Evolutionary conservation across 305 asterid species (phyloP), one percentile per base, ranked within the genome.

Genomic region (Fraxinus sp.): DNA sequence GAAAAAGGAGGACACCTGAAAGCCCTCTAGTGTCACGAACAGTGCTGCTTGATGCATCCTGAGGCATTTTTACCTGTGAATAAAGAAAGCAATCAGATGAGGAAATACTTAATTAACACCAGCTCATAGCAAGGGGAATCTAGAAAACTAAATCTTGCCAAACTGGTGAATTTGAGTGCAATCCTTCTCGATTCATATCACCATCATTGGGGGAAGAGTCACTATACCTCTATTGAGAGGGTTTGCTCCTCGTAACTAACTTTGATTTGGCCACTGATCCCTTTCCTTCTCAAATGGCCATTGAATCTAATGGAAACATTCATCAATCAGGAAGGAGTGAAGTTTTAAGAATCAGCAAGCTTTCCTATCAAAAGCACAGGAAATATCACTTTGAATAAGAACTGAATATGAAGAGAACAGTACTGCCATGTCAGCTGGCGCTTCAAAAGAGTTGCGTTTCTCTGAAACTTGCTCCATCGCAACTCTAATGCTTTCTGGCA

Each of bases 21-120:
- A 95, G 97, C 82, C 98, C 99, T 89, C 97, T 91, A 37, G 99
- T 95, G 89, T 95, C 99, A 57, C 90, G 91, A 79, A 95, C 94
- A 8, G 90, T 73, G 88, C 89, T 92, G 81, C 89, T 91, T 80
- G 99, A 93, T 83, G 97, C 97, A 88, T 95, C 99, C 86, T 95
- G 99, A 78, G 99, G 99, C 99, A 95, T 94, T 85, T 86, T 93
- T 46, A 95, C 97, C 98, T 95, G 86, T 78, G 46, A 76, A 83
- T 33, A 71, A 79, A 79, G 8, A 74, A 55, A 37, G 7, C 33
- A 77, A 83, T 80, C 79, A 84, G 76, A 83, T 55, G 86, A 24
- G 74, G 81, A 68, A 79, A 30, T 35, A 55, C 46, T 81, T 71
- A 83, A 79, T 76, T 20, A 37, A 49, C 39, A 76, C 66, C 59